Percentiles rank a stretch among this genome's conserved stretches.
phyloP scores from a whole-genome alignment of 805 yeast genomes.

The Spathaspora gorwiae region DNA sequence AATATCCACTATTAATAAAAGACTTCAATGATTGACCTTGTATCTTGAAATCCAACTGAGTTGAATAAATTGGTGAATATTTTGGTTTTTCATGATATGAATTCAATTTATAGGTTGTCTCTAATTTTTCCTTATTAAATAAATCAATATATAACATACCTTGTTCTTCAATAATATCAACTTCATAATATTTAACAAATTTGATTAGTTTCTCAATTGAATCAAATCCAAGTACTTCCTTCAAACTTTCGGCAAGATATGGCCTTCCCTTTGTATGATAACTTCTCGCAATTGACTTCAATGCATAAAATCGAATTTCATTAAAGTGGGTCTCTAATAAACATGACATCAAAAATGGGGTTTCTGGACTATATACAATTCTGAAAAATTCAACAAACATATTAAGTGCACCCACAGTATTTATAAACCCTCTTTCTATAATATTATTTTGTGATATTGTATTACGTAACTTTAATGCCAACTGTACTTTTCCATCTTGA shows the following conservation, averaged over 20 bases:
- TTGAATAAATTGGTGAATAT: conserved; percentile 30
- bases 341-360: conserved; percentile 69
- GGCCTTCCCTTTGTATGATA: conserved; percentile 71
- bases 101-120: conserved; percentile 33
- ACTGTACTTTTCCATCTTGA: conserved; percentile 53
- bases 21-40: conserved; percentile 16
- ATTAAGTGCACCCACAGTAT: conserved; percentile 52
- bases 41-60: conserved; percentile 24
- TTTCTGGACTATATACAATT: conserved; percentile 38
- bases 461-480: conserved; percentile 68
- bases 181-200: conserved; percentile 63
- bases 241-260: conserved; percentile 46
- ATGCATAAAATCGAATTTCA: conserved; percentile 69
- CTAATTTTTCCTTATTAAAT: conserved; percentile 40
- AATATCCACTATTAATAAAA: conserved; percentile 32
- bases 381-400: conserved; percentile 63
- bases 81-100: conserved; percentile 37
- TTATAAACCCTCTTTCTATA: conserved; percentile 49
- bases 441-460: conserved; percentile 59
- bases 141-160: conserved; percentile 30
- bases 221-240: conserved; percentile 62
- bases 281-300: conserved; percentile 60
- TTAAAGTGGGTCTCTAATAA: conserved; percentile 76
- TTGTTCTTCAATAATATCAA: conserved; percentile 36
- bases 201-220: conserved; percentile 44